phyloP scores from a whole-genome alignment of 495 filamentous ascomycete genomes.

The Penicillium malachiteum region DNA sequence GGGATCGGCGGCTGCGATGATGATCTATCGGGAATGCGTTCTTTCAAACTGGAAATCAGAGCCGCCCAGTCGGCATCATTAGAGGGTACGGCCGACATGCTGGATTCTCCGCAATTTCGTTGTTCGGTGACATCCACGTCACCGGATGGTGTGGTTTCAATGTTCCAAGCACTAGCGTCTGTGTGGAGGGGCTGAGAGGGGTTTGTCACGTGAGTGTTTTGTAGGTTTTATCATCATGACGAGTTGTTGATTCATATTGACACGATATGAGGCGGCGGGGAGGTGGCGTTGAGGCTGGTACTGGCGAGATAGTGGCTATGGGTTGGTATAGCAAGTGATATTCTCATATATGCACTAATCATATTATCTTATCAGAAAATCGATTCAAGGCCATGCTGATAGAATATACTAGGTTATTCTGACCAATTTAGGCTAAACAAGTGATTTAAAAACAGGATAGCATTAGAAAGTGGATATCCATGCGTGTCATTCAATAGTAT shows the following conservation, averaged over 20 bases:
- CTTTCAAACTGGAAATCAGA: slow-evolving; percentile 27
- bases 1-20: slow-evolving; percentile 25
- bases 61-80: slow-evolving; percentile 39
- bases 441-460: background rate
- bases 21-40: slow-evolving; percentile 23
- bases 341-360: background rate
- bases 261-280: slow-evolving; percentile 6
- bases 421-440: background rate
- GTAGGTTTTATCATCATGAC: slow-evolving; percentile 16
- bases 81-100: slow-evolving; percentile 29
- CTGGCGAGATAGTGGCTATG: background rate
- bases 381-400: background rate
- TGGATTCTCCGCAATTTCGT: slow-evolving; percentile 10
- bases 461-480: background rate
- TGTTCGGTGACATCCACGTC: slow-evolving; percentile 1
- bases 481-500: background rate
- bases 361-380: background rate
- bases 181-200: slow-evolving; percentile 20
- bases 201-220: slow-evolving; percentile 30
- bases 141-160: background rate
- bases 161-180: background rate
- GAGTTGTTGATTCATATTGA: slow-evolving; percentile 23
- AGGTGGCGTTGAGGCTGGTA: slow-evolving; percentile 6
- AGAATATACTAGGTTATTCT: too few relatives aligned
- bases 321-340: background rate